Percentiles rank a stretch among this genome's conserved stretches.
Evolutionary conservation across 2,329 filamentous ascomycete genomes (phyloP).

Genomic region (Colletotrichum tropicale): DNA sequence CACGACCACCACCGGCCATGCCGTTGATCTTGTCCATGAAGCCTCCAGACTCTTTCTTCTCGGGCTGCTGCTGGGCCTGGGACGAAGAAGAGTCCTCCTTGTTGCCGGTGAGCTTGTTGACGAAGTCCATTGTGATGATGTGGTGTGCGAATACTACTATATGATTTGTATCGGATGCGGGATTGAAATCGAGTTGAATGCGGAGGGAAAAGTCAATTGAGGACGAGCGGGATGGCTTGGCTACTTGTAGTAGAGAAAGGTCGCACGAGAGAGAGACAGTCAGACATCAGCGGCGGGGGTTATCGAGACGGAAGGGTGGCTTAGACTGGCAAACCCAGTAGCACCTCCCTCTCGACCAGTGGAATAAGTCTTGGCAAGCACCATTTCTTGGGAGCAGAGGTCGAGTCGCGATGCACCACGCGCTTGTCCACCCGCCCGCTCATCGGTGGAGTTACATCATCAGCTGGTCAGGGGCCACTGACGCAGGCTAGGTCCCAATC

Average conservation of each 20-base stretch:
- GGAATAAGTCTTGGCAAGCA: background rate
- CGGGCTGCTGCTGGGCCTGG: constrained; percentile 30
- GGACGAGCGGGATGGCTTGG: constrained; percentile 3
- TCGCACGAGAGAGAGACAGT: background rate
- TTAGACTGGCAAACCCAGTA: background rate
- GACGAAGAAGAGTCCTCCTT: constrained; percentile 25
- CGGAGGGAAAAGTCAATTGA: background rate
- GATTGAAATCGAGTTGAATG: background rate
- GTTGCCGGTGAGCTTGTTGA: constrained; percentile 55
- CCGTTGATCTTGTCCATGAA: constrained; percentile 74
- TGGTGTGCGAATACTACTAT: background rate
- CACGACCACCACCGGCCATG: constrained; percentile 72
- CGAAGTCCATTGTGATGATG: constrained; percentile 54
- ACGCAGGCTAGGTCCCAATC: constrained; percentile 20
- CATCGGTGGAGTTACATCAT: constrained; percentile 18
- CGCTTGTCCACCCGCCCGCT: background rate
- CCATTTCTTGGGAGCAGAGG: background rate
- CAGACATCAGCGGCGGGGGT: constrained; percentile 16
- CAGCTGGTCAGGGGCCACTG: constrained; percentile 11
- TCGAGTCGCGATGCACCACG: constrained; percentile 2
- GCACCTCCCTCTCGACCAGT: background rate
- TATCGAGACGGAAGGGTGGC: constrained; percentile 3
- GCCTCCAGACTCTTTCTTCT: constrained; percentile 50
- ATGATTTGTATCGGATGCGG: background rate
- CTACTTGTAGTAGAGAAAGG: constrained; percentile 11